A percentile compares a stretch with the other conserved stretches of the same genome.
Conservation (phyloP, 352 stramenopile species). For the Phytopythium cucurbitacearum region DNA sequence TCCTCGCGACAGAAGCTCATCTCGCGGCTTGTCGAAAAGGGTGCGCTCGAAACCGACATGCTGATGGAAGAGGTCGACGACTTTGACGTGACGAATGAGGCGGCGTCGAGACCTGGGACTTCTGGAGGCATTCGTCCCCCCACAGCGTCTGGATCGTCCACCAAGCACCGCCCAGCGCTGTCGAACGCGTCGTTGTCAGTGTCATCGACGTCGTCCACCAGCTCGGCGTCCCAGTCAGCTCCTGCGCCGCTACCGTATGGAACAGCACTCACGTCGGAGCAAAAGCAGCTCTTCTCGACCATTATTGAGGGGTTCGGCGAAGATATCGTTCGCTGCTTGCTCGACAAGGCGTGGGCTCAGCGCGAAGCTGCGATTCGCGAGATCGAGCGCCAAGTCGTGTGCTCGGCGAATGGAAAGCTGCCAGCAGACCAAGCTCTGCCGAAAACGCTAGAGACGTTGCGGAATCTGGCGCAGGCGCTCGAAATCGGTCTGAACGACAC, state of each 20-base stretch:
- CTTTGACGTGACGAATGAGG: slow-evolving; percentile 49
- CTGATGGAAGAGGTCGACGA: slow-evolving; percentile 85
- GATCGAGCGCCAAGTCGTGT: slow-evolving; percentile 62
- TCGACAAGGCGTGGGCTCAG: slow-evolving; percentile 79
- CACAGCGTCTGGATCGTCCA: slow-evolving; percentile 70
- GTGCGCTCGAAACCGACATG: slow-evolving; percentile 68
- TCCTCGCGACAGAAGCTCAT: slow-evolving; percentile 76
- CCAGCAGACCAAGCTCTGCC: slow-evolving; percentile 37
- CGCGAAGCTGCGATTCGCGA: slow-evolving; percentile 70
- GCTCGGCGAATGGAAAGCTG: slow-evolving; percentile 40
- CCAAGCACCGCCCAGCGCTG: slow-evolving; percentile 68
- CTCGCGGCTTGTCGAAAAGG: slow-evolving; percentile 68
- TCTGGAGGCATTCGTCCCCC: slow-evolving; percentile 49
- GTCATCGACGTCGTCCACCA: slow-evolving; percentile 7
- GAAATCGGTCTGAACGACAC: slow-evolving; percentile 74
- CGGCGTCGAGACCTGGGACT: slow-evolving; percentile 39
- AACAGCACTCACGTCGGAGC: slow-evolving; percentile 55
- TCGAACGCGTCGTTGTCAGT: slow-evolving; percentile 50
- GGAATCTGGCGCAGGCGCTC: slow-evolving; percentile 50
- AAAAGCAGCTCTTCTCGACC: slow-evolving; percentile 39
- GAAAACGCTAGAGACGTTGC: slow-evolving; percentile 54
- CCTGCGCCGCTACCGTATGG: slow-evolving; percentile 59
- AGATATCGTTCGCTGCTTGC: slow-evolving; percentile 64
- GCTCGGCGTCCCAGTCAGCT: slow-evolving; percentile 17
- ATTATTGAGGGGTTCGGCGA: slow-evolving; percentile 66